phyloP scores from a whole-genome alignment of 1,139 yeast genomes.

The Debaryomyces fabryi region DNA sequence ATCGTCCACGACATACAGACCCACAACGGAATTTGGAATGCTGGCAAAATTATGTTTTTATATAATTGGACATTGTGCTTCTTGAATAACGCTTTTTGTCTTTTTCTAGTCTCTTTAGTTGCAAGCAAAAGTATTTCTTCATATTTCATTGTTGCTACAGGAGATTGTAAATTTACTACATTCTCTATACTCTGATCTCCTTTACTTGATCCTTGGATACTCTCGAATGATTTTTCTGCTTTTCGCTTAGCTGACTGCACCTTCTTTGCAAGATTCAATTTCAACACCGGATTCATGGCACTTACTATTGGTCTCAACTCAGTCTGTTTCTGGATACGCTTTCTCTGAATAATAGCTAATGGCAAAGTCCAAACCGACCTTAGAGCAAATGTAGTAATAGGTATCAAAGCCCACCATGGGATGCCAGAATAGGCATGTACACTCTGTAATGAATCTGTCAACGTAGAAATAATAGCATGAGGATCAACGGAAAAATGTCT shows the following conservation, averaged over 20 bases:
- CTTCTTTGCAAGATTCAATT: slow-evolving; percentile 68
- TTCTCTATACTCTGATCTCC: slow-evolving; percentile 2
- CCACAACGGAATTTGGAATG: slow-evolving; percentile 90
- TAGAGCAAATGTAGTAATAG: slow-evolving; percentile 66
- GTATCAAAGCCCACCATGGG: slow-evolving; percentile 86
- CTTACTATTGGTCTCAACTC: slow-evolving; percentile 66
- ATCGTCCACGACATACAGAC: slow-evolving; percentile 73
- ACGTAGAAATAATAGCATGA: slow-evolving; percentile 25
- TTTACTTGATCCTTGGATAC: slow-evolving; percentile 4
- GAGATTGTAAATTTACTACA: slow-evolving; percentile 17
- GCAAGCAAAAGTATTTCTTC: slow-evolving; percentile 77
- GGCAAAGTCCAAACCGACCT: slow-evolving; percentile 76
- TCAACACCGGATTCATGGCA: slow-evolving; percentile 76
- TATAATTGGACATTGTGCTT: slow-evolving; percentile 72
- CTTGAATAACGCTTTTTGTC: slow-evolving; percentile 71
- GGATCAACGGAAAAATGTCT: slow-evolving; percentile 9
- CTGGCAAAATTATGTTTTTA: slow-evolving; percentile 75
- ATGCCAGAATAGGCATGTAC: slow-evolving; percentile 60
- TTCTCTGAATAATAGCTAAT: slow-evolving; percentile 70
- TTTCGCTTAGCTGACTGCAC: slow-evolving; percentile 41
- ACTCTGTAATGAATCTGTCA: slow-evolving; percentile 49
- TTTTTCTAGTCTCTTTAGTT: slow-evolving; percentile 72
- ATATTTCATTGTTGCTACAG: slow-evolving; percentile 58
- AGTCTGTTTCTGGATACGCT: slow-evolving; percentile 69
- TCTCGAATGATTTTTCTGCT: slow-evolving; percentile 20